These are phyloP conservation scores for Scutellaria barbata DNA, from an alignment of 257 asterid species.

Conservation along the genomic window DNA sequence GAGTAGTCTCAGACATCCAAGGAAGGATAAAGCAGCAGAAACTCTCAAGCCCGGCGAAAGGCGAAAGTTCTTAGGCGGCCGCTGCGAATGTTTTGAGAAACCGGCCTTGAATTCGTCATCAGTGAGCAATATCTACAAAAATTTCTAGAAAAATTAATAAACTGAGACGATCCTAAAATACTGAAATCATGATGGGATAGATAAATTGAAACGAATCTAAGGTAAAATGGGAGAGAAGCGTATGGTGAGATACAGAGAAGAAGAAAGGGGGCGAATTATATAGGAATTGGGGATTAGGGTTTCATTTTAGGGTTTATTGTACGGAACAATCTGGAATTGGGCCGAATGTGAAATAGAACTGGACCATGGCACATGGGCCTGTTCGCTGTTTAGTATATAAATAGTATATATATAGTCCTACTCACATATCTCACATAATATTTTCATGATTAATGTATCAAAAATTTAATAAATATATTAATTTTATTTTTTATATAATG, in stretches of 20 bases:
- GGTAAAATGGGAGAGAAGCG: background rate
- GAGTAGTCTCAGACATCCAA: constrained; percentile 57
- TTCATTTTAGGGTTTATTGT: constrained; percentile 25
- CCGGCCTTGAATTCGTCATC: constrained; percentile 56
- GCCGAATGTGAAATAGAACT: background rate
- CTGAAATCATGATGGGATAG: background rate
- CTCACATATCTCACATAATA: too few species aligned
- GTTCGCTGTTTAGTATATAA: background rate
- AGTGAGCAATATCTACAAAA: constrained; percentile 23
- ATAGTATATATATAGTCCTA: too few species aligned
- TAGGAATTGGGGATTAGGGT: constrained; percentile 32
- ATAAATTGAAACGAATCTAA: background rate
- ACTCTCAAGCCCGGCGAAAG: constrained; percentile 65
- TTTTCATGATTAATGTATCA: too few species aligned
- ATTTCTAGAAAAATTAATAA: too few species aligned
- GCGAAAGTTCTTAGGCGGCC: constrained; percentile 68
- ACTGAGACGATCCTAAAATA: too few species aligned
- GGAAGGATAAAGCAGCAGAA: constrained; percentile 58
- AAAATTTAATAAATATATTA: too few species aligned
- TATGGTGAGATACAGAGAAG: background rate
- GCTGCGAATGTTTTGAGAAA: constrained; percentile 74
- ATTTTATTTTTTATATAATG: too few species aligned
- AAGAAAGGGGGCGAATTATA: constrained; percentile 14
- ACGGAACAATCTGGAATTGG: constrained; percentile 35
- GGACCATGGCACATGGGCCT: constrained; percentile 27